Evolutionary conservation across 441 rosid genomes (phyloP).

Genomic region (Gossypium davidsonii): DNA sequence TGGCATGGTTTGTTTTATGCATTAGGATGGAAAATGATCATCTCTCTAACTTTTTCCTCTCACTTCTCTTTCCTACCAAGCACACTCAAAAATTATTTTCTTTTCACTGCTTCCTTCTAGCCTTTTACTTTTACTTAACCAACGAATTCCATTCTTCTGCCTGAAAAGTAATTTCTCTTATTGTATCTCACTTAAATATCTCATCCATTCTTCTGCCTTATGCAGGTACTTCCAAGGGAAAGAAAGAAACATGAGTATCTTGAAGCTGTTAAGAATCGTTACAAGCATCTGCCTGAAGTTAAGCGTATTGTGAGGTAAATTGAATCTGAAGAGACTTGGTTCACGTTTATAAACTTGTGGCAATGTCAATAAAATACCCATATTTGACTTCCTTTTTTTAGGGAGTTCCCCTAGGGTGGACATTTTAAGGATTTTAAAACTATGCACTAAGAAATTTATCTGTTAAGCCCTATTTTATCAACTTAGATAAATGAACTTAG

Average conservation of each 20-base stretch:
- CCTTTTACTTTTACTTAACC: too few relatives aligned
- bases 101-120: too few relatives aligned
- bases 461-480: not conserved
- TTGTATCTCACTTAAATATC: not conserved
- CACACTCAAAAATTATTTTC: too few relatives aligned
- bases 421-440: not conserved
- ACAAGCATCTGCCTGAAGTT: slow-evolving; percentile 85
- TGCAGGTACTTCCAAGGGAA: slow-evolving; percentile 87
- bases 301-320: slow-evolving; percentile 79
- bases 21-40: too few relatives aligned
- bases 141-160: too few relatives aligned
- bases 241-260: slow-evolving; percentile 67
- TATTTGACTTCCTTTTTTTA: not conserved
- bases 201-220: not conserved
- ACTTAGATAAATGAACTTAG: not conserved
- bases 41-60: too few relatives aligned
- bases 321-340: not conserved
- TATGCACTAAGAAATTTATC: not conserved
- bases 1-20: too few relatives aligned
- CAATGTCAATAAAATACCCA: not conserved
- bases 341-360: not conserved
- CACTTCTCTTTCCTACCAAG: too few relatives aligned
- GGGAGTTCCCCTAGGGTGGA: not conserved
- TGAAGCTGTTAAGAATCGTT: slow-evolving; percentile 80
- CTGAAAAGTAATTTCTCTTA: not conserved